A percentile compares a stretch with the other conserved stretches of the same genome.
Conservation (phyloP, 2,329 filamentous ascomycete genomes). For the Alternaria triticimaculans region DNA sequence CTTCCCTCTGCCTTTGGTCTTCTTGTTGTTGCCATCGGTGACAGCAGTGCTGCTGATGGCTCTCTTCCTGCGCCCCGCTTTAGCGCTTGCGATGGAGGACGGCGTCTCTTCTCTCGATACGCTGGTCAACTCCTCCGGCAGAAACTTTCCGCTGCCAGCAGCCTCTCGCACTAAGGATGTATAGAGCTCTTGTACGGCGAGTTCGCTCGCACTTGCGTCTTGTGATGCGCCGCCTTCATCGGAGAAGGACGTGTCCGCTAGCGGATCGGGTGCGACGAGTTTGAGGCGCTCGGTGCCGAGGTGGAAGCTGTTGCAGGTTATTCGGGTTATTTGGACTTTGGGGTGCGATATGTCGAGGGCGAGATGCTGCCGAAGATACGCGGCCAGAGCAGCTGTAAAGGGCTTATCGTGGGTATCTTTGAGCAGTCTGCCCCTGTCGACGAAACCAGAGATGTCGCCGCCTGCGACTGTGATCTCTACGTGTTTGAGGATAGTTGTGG, state of each 20-base stretch:
- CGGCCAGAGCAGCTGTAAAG: conserved; percentile 50
- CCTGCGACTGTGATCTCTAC: conserved; percentile 53
- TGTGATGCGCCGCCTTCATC: conserved; percentile 29
- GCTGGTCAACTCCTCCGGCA: conserved; percentile 25
- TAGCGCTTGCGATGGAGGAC: conserved; percentile 29
- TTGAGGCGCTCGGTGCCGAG: conserved; percentile 51
- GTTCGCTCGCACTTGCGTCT: conserved; percentile 39
- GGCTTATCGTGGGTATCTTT: conserved; percentile 27
- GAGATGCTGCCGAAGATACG: conserved; percentile 51
- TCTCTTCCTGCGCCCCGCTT: conserved; percentile 30
- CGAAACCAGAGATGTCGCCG: conserved; percentile 49
- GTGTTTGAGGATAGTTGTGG: conserved; percentile 46
- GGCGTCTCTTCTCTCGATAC: conserved; percentile 28
- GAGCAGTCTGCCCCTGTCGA: conserved; percentile 35
- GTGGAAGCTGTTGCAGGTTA: conserved; percentile 53
- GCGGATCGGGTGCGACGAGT: conserved; percentile 37
- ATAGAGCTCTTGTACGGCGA: conserved; percentile 42
- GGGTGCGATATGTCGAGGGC: conserved; percentile 51
- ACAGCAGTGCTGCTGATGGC: conserved; percentile 34
- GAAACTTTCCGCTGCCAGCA: conserved; percentile 39
- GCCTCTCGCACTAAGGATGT: conserved; percentile 42
- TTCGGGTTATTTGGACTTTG: conserved; percentile 49
- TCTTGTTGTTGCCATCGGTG: conserved; percentile 30
- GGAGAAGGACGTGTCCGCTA: conserved; percentile 31
- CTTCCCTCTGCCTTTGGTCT: conserved; percentile 30